phyloP scores from a whole-genome alignment of 2,329 filamentous ascomycete species.

The Dothistroma septosporum region DNA sequence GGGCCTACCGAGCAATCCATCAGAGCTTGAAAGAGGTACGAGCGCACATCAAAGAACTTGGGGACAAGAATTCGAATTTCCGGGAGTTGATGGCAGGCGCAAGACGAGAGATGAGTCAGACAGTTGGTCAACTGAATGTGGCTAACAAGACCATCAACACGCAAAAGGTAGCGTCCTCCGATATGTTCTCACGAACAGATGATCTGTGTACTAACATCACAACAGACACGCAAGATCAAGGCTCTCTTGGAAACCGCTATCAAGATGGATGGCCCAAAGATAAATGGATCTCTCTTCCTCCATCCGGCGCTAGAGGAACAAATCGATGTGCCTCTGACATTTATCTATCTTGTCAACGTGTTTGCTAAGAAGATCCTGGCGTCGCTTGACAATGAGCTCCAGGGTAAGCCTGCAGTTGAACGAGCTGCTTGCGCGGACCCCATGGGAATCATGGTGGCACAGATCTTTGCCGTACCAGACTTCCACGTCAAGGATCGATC shows the following conservation, averaged over 20 bases:
- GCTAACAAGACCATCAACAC: conserved; percentile 59
- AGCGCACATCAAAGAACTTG: conserved; percentile 51
- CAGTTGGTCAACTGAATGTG: conserved; percentile 67
- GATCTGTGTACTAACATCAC: neutral
- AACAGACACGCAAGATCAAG: neutral
- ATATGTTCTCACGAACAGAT: neutral
- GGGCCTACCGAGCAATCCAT: conserved; percentile 16
- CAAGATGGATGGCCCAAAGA: neutral
- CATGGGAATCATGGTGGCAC: conserved; percentile 70
- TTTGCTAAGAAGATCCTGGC: conserved; percentile 69
- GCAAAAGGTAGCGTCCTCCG: conserved; percentile 46
- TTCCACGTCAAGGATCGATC: conserved; percentile 60
- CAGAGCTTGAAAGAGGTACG: conserved; percentile 58
- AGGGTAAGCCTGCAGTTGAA: conserved; percentile 23
- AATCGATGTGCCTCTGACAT: conserved; percentile 39
- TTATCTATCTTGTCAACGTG: conserved; percentile 72
- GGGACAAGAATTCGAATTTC: conserved; percentile 31
- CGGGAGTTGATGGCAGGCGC: conserved; percentile 44
- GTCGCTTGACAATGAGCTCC: conserved; percentile 49
- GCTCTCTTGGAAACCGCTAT: neutral
- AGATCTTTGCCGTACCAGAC: conserved; percentile 66
- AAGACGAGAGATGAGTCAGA: conserved; percentile 63
- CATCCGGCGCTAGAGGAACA: conserved; percentile 25
- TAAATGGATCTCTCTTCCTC: conserved; percentile 35
- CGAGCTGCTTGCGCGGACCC: conserved; percentile 59